phyloP scores from a whole-genome alignment of 139 green algal genomes.

The Limnomonas spitsbergensis region DNA sequence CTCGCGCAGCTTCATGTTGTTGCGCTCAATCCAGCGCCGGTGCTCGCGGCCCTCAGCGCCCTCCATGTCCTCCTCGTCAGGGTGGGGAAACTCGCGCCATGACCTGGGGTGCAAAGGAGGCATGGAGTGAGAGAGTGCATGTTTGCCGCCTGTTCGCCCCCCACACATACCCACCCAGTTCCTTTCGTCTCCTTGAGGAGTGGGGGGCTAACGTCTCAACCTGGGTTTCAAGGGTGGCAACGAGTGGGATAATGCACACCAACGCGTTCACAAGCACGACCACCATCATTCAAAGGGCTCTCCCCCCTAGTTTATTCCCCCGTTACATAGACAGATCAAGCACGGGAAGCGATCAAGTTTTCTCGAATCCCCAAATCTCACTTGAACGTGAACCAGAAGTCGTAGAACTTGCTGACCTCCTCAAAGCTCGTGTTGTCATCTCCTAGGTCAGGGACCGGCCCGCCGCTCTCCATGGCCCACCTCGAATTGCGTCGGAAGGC shows the following conservation, averaged over 20 bases:
- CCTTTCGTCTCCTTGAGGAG: no score
- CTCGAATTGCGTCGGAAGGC: constrained; percentile 86
- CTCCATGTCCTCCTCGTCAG: constrained; percentile 92
- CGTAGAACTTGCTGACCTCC: constrained; percentile 85
- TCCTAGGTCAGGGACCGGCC: constrained; percentile 75
- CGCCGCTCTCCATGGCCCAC: constrained; percentile 59
- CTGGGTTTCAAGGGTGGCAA: no score
- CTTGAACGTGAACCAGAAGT: constrained; percentile 87
- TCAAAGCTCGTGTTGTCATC: constrained; percentile 50
- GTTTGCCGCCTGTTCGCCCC: no score
- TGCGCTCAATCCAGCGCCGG: constrained; percentile 86
- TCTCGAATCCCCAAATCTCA: constrained; percentile 13
- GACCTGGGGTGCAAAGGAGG: constrained; percentile 65
- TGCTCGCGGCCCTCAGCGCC: constrained; percentile 79
- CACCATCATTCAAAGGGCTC: no score
- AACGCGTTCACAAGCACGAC: no score
- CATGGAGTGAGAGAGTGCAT: no score
- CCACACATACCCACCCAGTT: no score
- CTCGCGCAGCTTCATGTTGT: constrained; percentile 90
- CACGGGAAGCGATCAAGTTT: no score
- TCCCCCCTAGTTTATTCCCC: no score
- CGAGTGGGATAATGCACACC: no score
- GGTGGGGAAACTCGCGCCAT: constrained; percentile 95
- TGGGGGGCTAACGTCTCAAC: no score
- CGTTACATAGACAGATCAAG: no score